Conservation (phyloP, 2,329 filamentous ascomycete genomes). For the Dothistroma pini region DNA sequence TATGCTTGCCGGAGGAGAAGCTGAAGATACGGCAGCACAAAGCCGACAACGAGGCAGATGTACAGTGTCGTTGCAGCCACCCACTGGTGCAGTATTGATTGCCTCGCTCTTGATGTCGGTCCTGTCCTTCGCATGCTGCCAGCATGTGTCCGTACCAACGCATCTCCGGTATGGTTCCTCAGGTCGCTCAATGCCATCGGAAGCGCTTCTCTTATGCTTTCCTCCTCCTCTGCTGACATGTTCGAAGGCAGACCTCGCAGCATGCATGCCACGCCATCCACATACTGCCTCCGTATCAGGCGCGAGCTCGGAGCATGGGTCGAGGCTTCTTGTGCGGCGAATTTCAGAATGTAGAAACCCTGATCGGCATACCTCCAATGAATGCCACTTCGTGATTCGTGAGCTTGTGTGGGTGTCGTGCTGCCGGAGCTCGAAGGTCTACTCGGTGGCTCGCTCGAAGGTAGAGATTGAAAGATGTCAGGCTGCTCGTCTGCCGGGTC, state of each 20-base stretch:
- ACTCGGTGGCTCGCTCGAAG: slow-evolving; percentile 12
- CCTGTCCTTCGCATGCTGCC: not conserved
- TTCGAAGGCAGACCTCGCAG: slow-evolving; percentile 59
- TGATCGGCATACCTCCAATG: slow-evolving; percentile 52
- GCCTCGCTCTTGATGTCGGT: not conserved
- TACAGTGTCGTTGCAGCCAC: slow-evolving; percentile 23
- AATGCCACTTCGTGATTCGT: slow-evolving; percentile 36
- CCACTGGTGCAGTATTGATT: slow-evolving; percentile 24
- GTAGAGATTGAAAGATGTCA: slow-evolving; percentile 14
- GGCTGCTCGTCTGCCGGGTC: slow-evolving; percentile 14
- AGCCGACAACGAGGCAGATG: slow-evolving; percentile 55
- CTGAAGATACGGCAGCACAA: slow-evolving; percentile 60
- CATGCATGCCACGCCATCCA: slow-evolving; percentile 61
- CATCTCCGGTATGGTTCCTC: slow-evolving; percentile 7
- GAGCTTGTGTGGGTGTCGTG: slow-evolving; percentile 13
- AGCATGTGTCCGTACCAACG: slow-evolving; percentile 1
- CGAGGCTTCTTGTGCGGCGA: slow-evolving; percentile 46
- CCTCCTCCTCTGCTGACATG: slow-evolving; percentile 53
- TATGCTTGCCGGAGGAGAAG: slow-evolving; percentile 53
- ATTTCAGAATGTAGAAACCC: slow-evolving; percentile 47
- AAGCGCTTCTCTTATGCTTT: slow-evolving; percentile 51
- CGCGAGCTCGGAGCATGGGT: slow-evolving; percentile 39
- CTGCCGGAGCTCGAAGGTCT: slow-evolving; percentile 22
- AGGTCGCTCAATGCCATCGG: slow-evolving; percentile 33
- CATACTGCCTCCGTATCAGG: slow-evolving; percentile 59